Percentiles rank a stretch among this genome's conserved stretches.
phyloP scores from a whole-genome alignment of 2,329 filamentous ascomycete genomes.

The Penicillium sp. region DNA sequence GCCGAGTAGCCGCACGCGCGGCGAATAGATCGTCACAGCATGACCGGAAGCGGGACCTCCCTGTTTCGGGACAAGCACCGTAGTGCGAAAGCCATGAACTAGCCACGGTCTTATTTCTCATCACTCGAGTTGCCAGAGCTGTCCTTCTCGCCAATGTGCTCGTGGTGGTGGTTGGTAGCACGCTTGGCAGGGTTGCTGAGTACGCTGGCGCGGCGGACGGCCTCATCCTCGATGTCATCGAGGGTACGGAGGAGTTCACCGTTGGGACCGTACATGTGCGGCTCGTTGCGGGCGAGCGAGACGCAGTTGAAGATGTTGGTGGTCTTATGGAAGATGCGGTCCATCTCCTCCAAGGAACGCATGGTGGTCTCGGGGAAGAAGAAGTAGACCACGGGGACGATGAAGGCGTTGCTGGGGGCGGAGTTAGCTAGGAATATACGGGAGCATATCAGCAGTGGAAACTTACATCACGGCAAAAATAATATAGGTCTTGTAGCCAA shows the following conservation, averaged over 20 bases:
- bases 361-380: slow-evolving; percentile 64
- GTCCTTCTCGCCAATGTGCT: slow-evolving; percentile 19
- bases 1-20: background rate
- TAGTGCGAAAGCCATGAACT: background rate
- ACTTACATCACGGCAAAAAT: slow-evolving; percentile 57
- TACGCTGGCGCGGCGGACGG: slow-evolving; percentile 35
- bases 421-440: slow-evolving; percentile 7
- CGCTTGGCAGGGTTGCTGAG: slow-evolving; percentile 22
- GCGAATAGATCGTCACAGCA: slow-evolving; percentile 5
- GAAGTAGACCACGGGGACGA: slow-evolving; percentile 60
- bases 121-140: slow-evolving; percentile 20
- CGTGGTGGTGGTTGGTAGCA: slow-evolving; percentile 7
- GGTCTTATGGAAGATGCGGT: slow-evolving; percentile 64
- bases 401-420: slow-evolving; percentile 51
- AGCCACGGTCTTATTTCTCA: slow-evolving; percentile 11
- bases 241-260: slow-evolving; percentile 59
- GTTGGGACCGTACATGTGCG: slow-evolving; percentile 59
- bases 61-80: no score
- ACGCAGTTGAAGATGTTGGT: slow-evolving; percentile 53
- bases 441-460: background rate
- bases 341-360: slow-evolving; percentile 67
- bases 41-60: background rate
- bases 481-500: slow-evolving; percentile 58
- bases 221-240: slow-evolving; percentile 47
- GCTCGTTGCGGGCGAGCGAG: slow-evolving; percentile 52